Percentiles rank a stretch among this genome's conserved stretches.
Conservation (phyloP, 164 flowering plant species). For the Annona squamosa region DNA sequence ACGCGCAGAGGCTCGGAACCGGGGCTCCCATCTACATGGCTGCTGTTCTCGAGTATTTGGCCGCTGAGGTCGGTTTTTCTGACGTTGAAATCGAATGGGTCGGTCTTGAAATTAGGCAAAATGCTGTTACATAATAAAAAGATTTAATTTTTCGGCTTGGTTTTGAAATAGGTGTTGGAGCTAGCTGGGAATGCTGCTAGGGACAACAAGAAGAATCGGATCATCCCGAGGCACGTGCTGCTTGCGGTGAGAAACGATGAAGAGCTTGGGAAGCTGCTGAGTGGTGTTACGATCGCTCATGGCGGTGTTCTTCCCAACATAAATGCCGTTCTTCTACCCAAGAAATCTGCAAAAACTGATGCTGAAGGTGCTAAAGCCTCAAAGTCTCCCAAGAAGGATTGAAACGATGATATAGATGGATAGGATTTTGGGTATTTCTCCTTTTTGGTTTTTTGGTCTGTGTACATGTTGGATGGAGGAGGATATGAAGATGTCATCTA, state of each 20-base stretch:
- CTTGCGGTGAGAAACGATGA: constrained; percentile 36
- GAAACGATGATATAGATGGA: background rate
- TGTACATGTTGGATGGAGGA: background rate
- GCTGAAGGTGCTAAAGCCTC: background rate
- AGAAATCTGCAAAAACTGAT: constrained; percentile 13
- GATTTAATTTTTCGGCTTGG: too few species aligned
- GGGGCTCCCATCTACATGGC: constrained; percentile 60
- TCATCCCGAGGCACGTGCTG: constrained; percentile 31
- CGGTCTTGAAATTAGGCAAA: too few species aligned
- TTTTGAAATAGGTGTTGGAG: constrained; percentile 24
- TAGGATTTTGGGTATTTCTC: background rate
- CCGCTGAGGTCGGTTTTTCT: constrained; percentile 43
- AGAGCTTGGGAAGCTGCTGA: constrained; percentile 26
- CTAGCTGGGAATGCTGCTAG: constrained; percentile 39
- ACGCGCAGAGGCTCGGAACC: constrained; percentile 40
- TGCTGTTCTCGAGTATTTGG: constrained; percentile 51
- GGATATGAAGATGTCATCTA: too few species aligned
- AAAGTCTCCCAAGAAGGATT: constrained; percentile 11
- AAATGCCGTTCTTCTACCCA: constrained; percentile 28
- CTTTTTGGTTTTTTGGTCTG: background rate
- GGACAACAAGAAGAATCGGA: constrained; percentile 36
- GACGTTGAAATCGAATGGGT: background rate
- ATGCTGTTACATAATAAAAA: too few species aligned
- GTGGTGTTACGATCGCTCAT: constrained; percentile 29
- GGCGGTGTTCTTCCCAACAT: constrained; percentile 37